Evolutionary conservation across 192 early-diverging fungal genomes (phyloP).

Genomic region (Gryganskiella cystojenkinii): DNA sequence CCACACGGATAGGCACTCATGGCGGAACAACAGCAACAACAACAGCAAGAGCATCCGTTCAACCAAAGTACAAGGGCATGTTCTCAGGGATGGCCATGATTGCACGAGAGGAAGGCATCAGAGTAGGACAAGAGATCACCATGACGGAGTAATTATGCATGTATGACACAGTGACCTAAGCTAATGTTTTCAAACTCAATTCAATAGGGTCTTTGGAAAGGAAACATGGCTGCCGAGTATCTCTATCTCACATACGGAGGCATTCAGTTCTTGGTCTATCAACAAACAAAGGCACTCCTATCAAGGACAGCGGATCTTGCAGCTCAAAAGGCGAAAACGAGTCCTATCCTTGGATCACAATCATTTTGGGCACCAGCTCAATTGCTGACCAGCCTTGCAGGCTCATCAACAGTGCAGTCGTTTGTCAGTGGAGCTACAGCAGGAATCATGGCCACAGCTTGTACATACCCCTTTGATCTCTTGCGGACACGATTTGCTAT

Average conservation of each 20-base stretch:
- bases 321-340: slow-evolving; percentile 6
- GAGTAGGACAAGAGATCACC: slow-evolving; percentile 52
- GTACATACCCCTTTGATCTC: slow-evolving; percentile 97
- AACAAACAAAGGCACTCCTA: slow-evolving; percentile 61
- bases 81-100: slow-evolving; percentile 75
- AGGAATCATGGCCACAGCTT: slow-evolving; percentile 80
- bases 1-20: not conserved
- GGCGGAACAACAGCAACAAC: not conserved
- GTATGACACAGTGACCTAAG: not conserved
- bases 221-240: slow-evolving; percentile 93
- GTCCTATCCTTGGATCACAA: not conserved
- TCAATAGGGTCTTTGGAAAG: slow-evolving; percentile 92
- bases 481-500: slow-evolving; percentile 94
- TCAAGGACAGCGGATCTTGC: slow-evolving; percentile 26
- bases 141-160: not conserved
- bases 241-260: slow-evolving; percentile 93
- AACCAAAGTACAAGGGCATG: slow-evolving; percentile 71
- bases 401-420: slow-evolving; percentile 54
- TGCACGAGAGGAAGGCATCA: slow-evolving; percentile 82
- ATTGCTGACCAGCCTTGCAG: slow-evolving; percentile 29
- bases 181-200: not conserved
- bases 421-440: slow-evolving; percentile 85
- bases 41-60: not conserved
- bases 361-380: slow-evolving; percentile 7
- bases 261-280: slow-evolving; percentile 85